These are phyloP conservation scores for Ceratobasidium sp. DNA, from an alignment of 1,284 basidiomycete species.

Conservation along the genomic window DNA sequence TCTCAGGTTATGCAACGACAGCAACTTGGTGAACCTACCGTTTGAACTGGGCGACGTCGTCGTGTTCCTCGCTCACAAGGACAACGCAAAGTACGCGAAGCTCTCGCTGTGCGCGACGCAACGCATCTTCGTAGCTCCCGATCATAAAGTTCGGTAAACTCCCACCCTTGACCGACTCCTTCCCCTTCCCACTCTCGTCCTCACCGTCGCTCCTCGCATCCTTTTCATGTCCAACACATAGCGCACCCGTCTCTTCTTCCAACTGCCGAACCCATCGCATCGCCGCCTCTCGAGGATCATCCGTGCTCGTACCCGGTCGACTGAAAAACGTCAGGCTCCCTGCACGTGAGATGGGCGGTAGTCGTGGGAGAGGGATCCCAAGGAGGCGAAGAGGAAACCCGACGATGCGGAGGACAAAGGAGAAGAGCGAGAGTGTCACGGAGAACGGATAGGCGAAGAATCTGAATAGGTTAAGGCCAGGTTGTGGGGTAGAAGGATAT, in stretches of 20 bases:
- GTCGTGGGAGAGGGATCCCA: constrained; percentile 67
- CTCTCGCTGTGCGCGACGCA: constrained; percentile 79
- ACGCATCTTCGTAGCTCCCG: constrained; percentile 86
- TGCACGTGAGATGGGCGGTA: constrained; percentile 50
- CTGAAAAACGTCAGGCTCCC: constrained; percentile 36
- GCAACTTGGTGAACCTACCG: constrained; percentile 62
- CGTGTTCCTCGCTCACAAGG: constrained; percentile 92
- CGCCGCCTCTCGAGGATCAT: constrained; percentile 66
- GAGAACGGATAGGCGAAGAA: constrained; percentile 51
- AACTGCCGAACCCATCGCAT: constrained; percentile 82
- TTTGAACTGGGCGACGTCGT: constrained; percentile 90
- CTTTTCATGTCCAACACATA: constrained; percentile 64
- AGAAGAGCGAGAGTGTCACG: constrained; percentile 65
- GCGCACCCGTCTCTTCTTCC: constrained; percentile 84
- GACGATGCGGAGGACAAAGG: constrained; percentile 68
- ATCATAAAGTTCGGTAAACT: constrained; percentile 84
- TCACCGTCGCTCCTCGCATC: constrained; percentile 50
- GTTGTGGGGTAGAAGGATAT: constrained; percentile 49
- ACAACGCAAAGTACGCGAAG: constrained; percentile 83
- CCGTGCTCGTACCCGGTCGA: constrained; percentile 43
- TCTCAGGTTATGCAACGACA: no score
- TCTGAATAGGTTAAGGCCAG: constrained; percentile 50
- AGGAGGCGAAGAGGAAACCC: constrained; percentile 62
- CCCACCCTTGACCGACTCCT: constrained; percentile 50
- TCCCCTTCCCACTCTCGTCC: constrained; percentile 48